Evolutionary conservation across 1,139 yeast species (phyloP), one percentile per base, ranked within the genome.

Genomic region (Kodamaea fungicola): DNA sequence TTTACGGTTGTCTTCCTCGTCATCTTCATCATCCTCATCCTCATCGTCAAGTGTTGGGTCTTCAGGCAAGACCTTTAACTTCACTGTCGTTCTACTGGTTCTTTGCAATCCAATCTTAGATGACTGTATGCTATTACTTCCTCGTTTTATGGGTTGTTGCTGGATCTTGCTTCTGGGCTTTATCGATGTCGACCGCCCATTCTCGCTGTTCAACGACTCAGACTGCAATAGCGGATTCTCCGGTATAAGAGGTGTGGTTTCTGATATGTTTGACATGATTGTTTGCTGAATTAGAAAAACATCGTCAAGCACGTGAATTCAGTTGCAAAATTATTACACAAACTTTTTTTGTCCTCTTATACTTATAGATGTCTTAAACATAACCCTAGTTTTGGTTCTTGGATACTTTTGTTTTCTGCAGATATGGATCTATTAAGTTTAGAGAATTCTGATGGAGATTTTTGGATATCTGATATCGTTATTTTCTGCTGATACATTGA

Each of bases 51-150:
- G 62, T n/a, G 66, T 52, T 0, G 86, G 83, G 40, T 85, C 90
- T 42, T 88, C 96, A 0, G 97, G 97, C 33, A 90, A 66, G 22
- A 90, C 66, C 55, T 89, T 88, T 45, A 90, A 72, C 60, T 87
- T 90, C 57, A 87, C 96, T 0, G 94, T 79, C 0, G 95, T 86
- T 54, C 92, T 77, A 31, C 96, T 84, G 1, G 95, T 83, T 55
- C 97, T 71, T 55, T 89, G 96, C 4, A 95, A 85, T 1, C 95
- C 96, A 12, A 77, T 66, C 43, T 79, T 73, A 33, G 64, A 62
- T 30, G 68, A 59, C 37, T 63, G 68, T 13, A 63, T 54, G 41
- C 54, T 59, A 19, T 61, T 55, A 56, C 54, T 39, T 50, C 38
- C 29, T 12, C 39, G 32, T 24, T 30, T 33, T 10, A 33, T 29